Evolutionary conservation across 176 grass and related monocot species (phyloP).

Genomic region (Chloris gayana): DNA sequence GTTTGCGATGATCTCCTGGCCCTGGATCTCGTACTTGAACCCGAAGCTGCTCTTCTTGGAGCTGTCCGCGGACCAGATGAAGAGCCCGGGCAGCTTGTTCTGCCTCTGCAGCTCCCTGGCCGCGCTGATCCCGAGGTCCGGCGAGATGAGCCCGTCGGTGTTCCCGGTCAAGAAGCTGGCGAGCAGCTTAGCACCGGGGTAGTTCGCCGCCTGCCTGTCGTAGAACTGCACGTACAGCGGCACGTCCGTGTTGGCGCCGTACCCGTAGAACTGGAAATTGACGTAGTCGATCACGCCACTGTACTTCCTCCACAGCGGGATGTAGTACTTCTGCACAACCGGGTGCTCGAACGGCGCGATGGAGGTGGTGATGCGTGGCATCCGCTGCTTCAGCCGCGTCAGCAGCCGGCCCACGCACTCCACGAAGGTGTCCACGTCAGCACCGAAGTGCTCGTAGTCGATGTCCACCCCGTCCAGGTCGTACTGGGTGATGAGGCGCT

Average conservation of each 20-base stretch:
- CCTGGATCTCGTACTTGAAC: constrained; percentile 48
- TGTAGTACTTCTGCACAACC: constrained; percentile 48
- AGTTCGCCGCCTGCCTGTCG: constrained; percentile 28
- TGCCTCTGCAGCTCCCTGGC: constrained; percentile 45
- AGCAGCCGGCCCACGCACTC: no score
- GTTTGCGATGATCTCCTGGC: constrained; percentile 48
- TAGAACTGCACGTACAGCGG: constrained; percentile 42
- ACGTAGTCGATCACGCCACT: constrained; percentile 53
- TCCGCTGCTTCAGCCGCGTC: constrained; percentile 24
- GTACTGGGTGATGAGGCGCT: no score
- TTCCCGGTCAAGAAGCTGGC: constrained; percentile 55
- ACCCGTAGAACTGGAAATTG: constrained; percentile 83
- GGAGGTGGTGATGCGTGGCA: constrained; percentile 46
- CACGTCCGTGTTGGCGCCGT: constrained; percentile 47
- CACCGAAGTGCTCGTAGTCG: no score
- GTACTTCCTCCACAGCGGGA: constrained; percentile 51
- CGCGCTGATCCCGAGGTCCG: constrained; percentile 34
- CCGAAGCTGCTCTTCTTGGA: constrained; percentile 19
- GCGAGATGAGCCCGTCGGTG: constrained; percentile 8
- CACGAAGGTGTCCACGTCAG: no score
- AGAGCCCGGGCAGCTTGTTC: no score
- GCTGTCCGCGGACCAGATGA: constrained; percentile 61
- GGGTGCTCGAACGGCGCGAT: constrained; percentile 55
- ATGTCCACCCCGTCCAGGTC: no score
- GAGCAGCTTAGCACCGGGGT: constrained; percentile 45